A percentile compares a stretch with the other conserved stretches of the same genome.
phyloP scores from a whole-genome alignment of 2,329 filamentous ascomycete genomes.

The Sporothrix luriei region DNA sequence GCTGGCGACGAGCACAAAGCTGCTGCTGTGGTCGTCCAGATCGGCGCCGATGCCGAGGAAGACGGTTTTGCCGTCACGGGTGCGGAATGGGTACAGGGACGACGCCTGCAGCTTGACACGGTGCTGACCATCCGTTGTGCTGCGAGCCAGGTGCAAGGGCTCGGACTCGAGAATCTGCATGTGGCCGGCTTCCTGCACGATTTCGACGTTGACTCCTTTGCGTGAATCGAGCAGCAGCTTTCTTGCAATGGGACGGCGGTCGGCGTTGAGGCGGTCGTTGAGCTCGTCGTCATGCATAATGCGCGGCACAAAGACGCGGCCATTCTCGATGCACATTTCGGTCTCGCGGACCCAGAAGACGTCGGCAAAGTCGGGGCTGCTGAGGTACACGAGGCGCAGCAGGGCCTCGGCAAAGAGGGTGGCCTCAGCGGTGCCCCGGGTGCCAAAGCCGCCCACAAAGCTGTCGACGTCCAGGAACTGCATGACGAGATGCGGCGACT shows the following conservation, averaged over 20 bases:
- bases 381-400: constrained; percentile 32
- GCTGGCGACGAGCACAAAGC: constrained; percentile 16
- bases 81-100: constrained; percentile 30
- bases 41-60: constrained; percentile 24
- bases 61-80: constrained; percentile 26
- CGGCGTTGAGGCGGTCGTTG: constrained; percentile 36
- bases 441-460: neutral
- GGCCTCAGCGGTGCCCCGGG: constrained; percentile 11
- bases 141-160: constrained; percentile 13
- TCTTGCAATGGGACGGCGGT: constrained; percentile 33
- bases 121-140: neutral
- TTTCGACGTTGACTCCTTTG: neutral
- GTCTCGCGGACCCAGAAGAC: constrained; percentile 33
- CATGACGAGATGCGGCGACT: constrained; percentile 36
- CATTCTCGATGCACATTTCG: constrained; percentile 39
- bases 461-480: constrained; percentile 38
- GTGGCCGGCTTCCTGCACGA: constrained; percentile 27
- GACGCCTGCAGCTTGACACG: constrained; percentile 27
- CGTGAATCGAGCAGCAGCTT: constrained; percentile 13
- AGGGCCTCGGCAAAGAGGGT: constrained; percentile 32
- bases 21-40: neutral
- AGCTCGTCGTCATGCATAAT: constrained; percentile 31
- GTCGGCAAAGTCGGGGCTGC: constrained; percentile 29
- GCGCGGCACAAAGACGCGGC: constrained; percentile 40
- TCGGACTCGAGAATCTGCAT: constrained; percentile 28